Evolutionary conservation across 495 filamentous ascomycete species (phyloP).

Genomic region (Diplogelasinospora grovesii): DNA sequence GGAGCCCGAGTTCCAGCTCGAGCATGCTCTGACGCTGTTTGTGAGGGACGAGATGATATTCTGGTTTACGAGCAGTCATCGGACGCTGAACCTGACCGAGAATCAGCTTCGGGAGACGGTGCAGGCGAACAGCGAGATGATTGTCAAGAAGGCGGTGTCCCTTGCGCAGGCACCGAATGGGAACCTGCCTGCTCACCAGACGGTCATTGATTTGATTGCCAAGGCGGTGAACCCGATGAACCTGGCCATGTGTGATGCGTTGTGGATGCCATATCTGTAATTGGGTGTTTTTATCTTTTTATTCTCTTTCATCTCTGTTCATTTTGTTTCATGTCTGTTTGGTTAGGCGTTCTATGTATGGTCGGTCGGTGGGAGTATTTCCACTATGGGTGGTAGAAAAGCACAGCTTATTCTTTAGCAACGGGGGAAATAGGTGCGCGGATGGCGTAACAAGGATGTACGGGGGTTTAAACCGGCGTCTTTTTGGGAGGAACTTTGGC

Average conservation of each 20-base stretch:
- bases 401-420: too few species aligned
- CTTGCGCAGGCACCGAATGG: constrained; percentile 58
- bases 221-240: constrained; percentile 81
- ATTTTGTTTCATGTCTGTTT: not conserved
- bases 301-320: not conserved
- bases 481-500: too few species aligned
- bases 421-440: too few species aligned
- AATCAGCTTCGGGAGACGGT: constrained; percentile 77
- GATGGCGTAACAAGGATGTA: too few species aligned
- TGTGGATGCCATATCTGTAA: constrained; percentile 97
- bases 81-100: constrained; percentile 51
- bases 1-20: constrained; percentile 84
- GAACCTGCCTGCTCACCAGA: constrained; percentile 90
- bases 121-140: constrained; percentile 77
- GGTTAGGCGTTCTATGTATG: too few species aligned
- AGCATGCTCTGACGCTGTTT: constrained; percentile 86
- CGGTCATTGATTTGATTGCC: constrained; percentile 83
- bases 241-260: constrained; percentile 73
- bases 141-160: constrained; percentile 81
- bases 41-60: constrained; percentile 97
- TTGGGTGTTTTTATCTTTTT: too few species aligned
- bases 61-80: constrained; percentile 84
- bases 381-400: too few species aligned
- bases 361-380: too few species aligned
- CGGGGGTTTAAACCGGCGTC: too few species aligned